A percentile compares a stretch with the other conserved stretches of the same genome.
phyloP scores from a whole-genome alignment of 257 asterid species.

The Solanum verrucosum region DNA sequence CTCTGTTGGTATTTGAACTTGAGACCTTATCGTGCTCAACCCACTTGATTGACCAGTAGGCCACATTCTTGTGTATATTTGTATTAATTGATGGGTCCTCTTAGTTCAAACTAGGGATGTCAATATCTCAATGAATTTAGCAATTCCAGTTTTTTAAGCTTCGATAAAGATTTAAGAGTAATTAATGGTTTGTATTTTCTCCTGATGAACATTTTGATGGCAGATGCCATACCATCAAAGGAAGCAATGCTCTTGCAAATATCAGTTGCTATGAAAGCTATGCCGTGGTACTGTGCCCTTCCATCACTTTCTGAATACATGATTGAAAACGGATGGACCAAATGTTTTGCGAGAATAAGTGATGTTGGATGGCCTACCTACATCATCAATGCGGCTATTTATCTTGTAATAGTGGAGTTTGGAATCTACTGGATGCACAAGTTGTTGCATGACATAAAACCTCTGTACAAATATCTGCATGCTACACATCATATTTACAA shows the following conservation, averaged over 20 bases:
- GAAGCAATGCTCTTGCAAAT: conserved; percentile 63
- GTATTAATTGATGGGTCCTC: not conserved
- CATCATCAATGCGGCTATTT: conserved; percentile 30
- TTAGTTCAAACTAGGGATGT: not conserved
- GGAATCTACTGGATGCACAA: conserved; percentile 99
- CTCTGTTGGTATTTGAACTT: not conserved
- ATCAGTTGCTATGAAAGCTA: conserved; percentile 67
- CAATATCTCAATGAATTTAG: not conserved
- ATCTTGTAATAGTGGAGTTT: conserved; percentile 79
- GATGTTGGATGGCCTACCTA: conserved; percentile 61
- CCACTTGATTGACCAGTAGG: not conserved
- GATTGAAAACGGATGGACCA: conserved; percentile 58
- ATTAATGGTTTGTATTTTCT: not conserved
- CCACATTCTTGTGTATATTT: not conserved
- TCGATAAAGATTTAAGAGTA: not conserved
- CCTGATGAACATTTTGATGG: conserved; percentile 8
- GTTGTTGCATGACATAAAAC: conserved; percentile 90
- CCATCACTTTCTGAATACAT: conserved; percentile 61
- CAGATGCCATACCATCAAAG: conserved; percentile 60
- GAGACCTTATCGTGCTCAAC: not conserved
- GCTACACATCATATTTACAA: conserved; percentile 95
- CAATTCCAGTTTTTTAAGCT: not conserved
- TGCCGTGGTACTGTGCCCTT: conserved; percentile 32
- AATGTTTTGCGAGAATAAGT: conserved; percentile 61
- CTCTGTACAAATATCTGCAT: conserved; percentile 89